A percentile compares a stretch with the other conserved stretches of the same genome.
Evolutionary conservation across 257 asterid genomes (phyloP).

Genomic region (Solanum okadae): DNA sequence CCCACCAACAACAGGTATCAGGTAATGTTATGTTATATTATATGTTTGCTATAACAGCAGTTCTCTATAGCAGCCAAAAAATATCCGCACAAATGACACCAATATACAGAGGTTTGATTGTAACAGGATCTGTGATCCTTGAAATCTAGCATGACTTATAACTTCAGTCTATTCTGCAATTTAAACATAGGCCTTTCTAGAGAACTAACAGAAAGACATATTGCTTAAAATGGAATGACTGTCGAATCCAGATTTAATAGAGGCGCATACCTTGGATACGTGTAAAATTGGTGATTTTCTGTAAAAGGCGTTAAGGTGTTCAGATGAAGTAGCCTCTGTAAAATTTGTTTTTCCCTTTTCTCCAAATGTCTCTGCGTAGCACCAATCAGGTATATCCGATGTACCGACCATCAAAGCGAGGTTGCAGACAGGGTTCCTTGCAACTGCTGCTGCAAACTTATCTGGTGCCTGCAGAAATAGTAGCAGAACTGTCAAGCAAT

Average conservation of each 20-base stretch:
- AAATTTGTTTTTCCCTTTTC: constrained; percentile 42
- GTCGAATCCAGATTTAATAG: not conserved
- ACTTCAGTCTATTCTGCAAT: not conserved
- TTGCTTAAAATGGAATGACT: not conserved
- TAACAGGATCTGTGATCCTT: not conserved
- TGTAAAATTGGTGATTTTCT: constrained; percentile 84
- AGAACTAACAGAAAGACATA: not conserved
- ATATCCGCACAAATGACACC: not conserved
- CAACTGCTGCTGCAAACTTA: constrained; percentile 84
- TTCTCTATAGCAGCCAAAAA: not conserved
- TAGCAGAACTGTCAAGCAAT: not conserved
- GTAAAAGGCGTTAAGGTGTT: constrained; percentile 49
- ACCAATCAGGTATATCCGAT: constrained; percentile 91
- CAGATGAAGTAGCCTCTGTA: constrained; percentile 77
- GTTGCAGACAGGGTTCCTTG: constrained; percentile 93
- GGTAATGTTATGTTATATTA: not conserved
- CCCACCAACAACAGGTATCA: not conserved
- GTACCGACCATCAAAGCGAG: constrained; percentile 92
- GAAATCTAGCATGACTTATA: not conserved
- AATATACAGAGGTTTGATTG: not conserved
- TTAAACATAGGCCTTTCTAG: not conserved
- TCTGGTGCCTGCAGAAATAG: constrained; percentile 61
- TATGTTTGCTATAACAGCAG: not conserved
- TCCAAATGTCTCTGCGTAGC: constrained; percentile 67
- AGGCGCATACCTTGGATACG: constrained; percentile 50